These are phyloP conservation scores for Botryosphaeria agaves DNA, from an alignment of 2,329 filamentous ascomycete species.

Conservation along the genomic window DNA sequence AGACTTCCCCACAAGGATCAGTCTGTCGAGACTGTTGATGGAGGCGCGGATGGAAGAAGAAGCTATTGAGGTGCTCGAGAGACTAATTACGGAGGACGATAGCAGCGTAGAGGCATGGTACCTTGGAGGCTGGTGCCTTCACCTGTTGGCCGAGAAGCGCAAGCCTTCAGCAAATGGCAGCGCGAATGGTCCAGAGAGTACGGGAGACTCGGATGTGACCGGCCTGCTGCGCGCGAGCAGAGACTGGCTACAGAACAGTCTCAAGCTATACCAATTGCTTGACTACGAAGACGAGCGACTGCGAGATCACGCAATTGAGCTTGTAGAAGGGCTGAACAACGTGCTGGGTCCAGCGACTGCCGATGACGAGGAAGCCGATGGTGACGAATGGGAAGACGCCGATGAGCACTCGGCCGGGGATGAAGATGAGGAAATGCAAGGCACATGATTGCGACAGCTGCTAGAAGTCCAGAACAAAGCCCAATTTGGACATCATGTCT, in stretches of 20 bases:
- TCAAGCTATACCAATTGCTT: constrained; percentile 59
- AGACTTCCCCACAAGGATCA: constrained; percentile 73
- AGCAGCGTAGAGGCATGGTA: constrained; percentile 95
- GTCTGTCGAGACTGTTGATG: constrained; percentile 69
- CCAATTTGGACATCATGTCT: too few relatives aligned
- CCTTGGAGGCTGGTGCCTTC: constrained; percentile 83
- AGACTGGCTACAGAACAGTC: constrained; percentile 66
- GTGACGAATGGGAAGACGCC: constrained; percentile 17
- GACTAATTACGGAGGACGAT: constrained; percentile 77
- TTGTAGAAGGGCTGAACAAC: constrained; percentile 34
- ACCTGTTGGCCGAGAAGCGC: constrained; percentile 57
- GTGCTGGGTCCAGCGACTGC: constrained; percentile 24
- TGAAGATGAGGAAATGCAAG: constrained; percentile 12
- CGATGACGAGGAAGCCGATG: constrained; percentile 23
- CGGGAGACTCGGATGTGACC: constrained; percentile 33
- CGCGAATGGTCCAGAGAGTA: constrained; percentile 9
- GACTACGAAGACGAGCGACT: constrained; percentile 76
- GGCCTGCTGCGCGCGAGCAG: constrained; percentile 55
- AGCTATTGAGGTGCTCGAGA: constrained; percentile 69
- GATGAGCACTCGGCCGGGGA: constrained; percentile 19
- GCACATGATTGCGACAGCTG: too few relatives aligned
- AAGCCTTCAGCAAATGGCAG: constrained; percentile 21
- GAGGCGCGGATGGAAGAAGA: constrained; percentile 76
- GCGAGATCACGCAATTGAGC: constrained; percentile 56
- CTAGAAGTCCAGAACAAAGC: too few relatives aligned